phyloP scores from a whole-genome alignment of 1,139 yeast species.

The Magnusiomyces clavatus region DNA sequence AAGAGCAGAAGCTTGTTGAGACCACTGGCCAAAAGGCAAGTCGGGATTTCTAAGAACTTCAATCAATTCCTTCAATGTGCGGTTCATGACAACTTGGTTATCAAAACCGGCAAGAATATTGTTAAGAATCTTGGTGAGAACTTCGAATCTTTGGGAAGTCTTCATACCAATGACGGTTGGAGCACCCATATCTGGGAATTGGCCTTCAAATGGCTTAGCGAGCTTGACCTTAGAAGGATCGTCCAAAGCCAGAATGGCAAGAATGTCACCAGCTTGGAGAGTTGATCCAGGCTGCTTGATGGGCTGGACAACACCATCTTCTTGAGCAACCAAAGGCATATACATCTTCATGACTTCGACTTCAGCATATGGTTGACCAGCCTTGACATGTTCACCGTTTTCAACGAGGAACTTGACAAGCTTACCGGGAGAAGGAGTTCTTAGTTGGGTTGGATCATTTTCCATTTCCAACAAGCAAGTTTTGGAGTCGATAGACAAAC shows the following conservation, averaged over 20 bases:
- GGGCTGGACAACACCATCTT: constrained; percentile 85
- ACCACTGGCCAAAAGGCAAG: constrained; percentile 93
- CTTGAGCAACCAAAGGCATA: constrained; percentile 56
- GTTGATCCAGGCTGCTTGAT: constrained; percentile 98
- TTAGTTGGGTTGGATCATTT: constrained; percentile 95
- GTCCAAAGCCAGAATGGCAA: constrained; percentile 88
- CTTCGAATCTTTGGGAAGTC: constrained; percentile 67
- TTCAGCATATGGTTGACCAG: constrained; percentile 96
- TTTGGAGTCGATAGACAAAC: constrained; percentile 89
- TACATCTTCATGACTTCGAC: constrained; percentile 98
- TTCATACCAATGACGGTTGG: constrained; percentile 79
- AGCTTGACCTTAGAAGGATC: constrained; percentile 97
- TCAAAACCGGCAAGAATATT: constrained; percentile 87
- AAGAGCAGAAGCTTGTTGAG: constrained; percentile 73
- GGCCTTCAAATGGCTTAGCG: constrained; percentile 92
- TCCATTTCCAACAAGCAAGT: constrained; percentile 90
- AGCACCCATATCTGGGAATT: constrained; percentile 80
- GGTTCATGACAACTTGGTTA: constrained; percentile 86
- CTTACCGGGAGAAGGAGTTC: constrained; percentile 99
- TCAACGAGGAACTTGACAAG: constrained; percentile 88
- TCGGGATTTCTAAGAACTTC: constrained; percentile 69
- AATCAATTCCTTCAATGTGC: constrained; percentile 65
- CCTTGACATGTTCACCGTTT: constrained; percentile 83
- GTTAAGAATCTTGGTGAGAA: constrained; percentile 50
- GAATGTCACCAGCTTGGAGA: constrained; percentile 90